Evolutionary conservation across 2,329 filamentous ascomycete genomes (phyloP), one percentile per base, ranked within the genome.

Genomic region (Chaetomiaceae sp.): DNA sequence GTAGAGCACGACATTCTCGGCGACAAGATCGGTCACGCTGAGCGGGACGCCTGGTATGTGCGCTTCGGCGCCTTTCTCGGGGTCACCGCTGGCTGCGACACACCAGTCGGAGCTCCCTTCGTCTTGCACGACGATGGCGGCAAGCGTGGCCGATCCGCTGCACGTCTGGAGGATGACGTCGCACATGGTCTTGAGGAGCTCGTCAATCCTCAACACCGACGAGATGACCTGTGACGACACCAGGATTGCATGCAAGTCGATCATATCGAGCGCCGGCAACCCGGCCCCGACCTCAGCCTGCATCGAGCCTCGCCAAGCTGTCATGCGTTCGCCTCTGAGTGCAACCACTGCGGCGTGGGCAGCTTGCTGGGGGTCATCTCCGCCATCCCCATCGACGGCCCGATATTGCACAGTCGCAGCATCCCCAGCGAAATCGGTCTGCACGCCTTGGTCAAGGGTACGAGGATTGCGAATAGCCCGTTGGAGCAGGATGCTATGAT

Each of bases 171-270:
- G 69, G 44, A 91, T 89, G 57, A 91, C 88, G 56, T 89, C 84
- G 61, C 86, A 89, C 82, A 92, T 89, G 37, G 87, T 90, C 63
- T 86, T 84, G 56, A 91, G 77, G 4, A 92, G 76, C 61, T 86
- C 80, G 58, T 91, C 87, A 11, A 91, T 81, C 58, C 87, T 80
- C 10, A 92, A 70, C 46, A 90, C 86, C 14, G 87, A 90, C 4
- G 87, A 91, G 38, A 92, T 84, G 38, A 91, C 80, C 65, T 90
- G 88, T 9, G 86, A 90, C 2, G 85, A 89, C 61, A 88, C 84
- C 13, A 92, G 74, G 54, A 92, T 91, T 21, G 85, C 86, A 37
- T 88, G 85, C 56, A 91, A 69, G 67, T 91, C 88, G 64, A 92
- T 84, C 84, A 92, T 90, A 70, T 92, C 88, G 48, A 92, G 77